Evolutionary conservation across 441 rosid species (phyloP).

Genomic region (Euphorbia celastroides): DNA sequence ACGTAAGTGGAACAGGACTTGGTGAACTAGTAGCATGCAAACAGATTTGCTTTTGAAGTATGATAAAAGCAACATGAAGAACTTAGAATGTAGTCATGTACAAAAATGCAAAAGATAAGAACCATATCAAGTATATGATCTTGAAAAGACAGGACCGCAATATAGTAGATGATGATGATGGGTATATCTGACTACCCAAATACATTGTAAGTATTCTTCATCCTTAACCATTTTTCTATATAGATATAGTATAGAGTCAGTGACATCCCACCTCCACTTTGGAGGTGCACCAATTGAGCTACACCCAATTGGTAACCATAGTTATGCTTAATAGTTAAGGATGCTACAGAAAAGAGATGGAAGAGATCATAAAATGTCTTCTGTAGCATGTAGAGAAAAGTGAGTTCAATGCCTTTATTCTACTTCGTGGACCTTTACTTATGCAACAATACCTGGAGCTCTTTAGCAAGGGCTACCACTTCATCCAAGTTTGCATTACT

Average conservation of each 20-base stretch:
- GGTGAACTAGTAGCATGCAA: neutral
- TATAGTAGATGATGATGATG: neutral
- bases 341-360: neutral
- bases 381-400: neutral
- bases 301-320: no score
- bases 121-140: neutral
- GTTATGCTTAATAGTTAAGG: neutral
- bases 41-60: neutral
- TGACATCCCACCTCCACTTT: no score
- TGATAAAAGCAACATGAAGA: neutral
- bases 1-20: neutral
- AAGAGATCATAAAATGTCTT: neutral
- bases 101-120: neutral
- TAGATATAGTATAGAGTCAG: no score
- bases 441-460: conserved; percentile 53
- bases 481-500: conserved; percentile 84
- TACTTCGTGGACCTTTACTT: neutral
- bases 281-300: no score
- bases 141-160: neutral
- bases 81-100: neutral
- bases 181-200: neutral
- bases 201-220: neutral
- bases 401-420: neutral
- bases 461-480: conserved; percentile 86
- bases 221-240: neutral